Evolutionary conservation across 768 basidiomycete genomes (phyloP).

Genomic region (Leccinum imitatum): DNA sequence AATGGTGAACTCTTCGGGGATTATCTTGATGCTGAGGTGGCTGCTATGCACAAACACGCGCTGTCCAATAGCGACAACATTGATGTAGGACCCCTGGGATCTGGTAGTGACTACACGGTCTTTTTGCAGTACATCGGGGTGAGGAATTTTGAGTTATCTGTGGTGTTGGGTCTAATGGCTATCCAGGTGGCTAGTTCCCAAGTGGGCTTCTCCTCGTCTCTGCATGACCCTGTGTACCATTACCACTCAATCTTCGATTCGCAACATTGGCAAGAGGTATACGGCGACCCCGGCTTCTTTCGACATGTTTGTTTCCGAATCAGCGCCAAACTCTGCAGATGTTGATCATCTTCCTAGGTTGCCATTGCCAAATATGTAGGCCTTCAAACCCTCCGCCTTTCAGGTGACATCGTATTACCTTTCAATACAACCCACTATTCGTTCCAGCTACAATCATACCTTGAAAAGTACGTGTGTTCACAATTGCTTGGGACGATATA

Average conservation of each 20-base stretch:
- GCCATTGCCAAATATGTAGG: slow-evolving; percentile 70
- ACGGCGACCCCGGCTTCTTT: slow-evolving; percentile 74
- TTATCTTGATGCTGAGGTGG: slow-evolving; percentile 31
- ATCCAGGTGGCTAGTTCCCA: slow-evolving; percentile 36
- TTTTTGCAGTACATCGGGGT: slow-evolving; percentile 83
- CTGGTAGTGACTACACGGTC: slow-evolving; percentile 89
- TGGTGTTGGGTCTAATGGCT: slow-evolving; percentile 3
- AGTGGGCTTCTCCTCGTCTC: slow-evolving; percentile 32
- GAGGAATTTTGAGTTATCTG: slow-evolving; percentile 19
- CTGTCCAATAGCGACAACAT: slow-evolving; percentile 31
- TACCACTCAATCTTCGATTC: slow-evolving; percentile 78
- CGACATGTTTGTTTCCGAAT: slow-evolving; percentile 53
- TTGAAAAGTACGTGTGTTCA: slow-evolving; percentile 47
- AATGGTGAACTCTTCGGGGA: slow-evolving; percentile 40
- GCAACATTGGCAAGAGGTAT: slow-evolving; percentile 69
- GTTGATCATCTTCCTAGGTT: slow-evolving; percentile 38
- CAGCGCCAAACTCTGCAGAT: background rate
- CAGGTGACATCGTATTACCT: slow-evolving; percentile 65
- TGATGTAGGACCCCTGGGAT: slow-evolving; percentile 65
- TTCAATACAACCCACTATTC: slow-evolving; percentile 79
- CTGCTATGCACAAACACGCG: slow-evolving; percentile 26
- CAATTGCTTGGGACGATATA: slow-evolving; percentile 26
- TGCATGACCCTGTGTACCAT: slow-evolving; percentile 66
- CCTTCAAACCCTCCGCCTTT: slow-evolving; percentile 57
- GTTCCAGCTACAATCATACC: slow-evolving; percentile 60